Evolutionary conservation across 2,329 filamentous ascomycete species (phyloP).

Genomic region (Bipolaris oryzae): DNA sequence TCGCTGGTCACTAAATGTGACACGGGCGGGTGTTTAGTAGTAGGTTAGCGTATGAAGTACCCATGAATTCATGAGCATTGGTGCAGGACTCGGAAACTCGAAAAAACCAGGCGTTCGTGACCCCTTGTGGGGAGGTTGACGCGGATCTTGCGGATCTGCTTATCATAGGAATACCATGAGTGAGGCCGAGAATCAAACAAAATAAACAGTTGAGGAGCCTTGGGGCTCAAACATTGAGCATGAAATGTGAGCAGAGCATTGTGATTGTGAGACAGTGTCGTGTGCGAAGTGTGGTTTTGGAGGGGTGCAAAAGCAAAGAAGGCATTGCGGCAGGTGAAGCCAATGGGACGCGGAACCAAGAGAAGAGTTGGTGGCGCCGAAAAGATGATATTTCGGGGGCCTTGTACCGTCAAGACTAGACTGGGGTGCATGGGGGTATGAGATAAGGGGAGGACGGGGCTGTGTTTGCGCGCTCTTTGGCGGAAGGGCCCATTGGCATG

Average conservation of each 20-base stretch:
- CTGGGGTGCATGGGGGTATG: neutral
- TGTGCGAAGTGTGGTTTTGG: neutral
- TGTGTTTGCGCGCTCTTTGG: conserved; percentile 4
- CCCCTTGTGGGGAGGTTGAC: conserved; percentile 40
- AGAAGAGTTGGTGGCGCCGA: conserved; percentile 8
- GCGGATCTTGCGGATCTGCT: conserved; percentile 38
- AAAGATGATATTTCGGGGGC: conserved; percentile 1
- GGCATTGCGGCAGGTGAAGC: neutral
- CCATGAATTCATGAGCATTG: conserved; percentile 36
- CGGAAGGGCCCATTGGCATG: too few relatives aligned
- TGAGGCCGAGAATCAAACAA: conserved; percentile 23
- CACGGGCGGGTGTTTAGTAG: conserved; percentile 16
- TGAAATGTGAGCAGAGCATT: neutral
- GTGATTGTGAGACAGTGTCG: conserved; percentile 4
- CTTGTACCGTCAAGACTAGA: neutral
- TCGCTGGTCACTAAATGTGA: conserved; percentile 57
- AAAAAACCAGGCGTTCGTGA: conserved; percentile 44
- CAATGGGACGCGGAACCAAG: too few relatives aligned
- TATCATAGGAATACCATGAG: conserved; percentile 43
- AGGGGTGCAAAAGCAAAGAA: conserved; percentile 1
- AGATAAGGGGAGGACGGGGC: conserved; percentile 2
- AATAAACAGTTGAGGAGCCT: conserved; percentile 27
- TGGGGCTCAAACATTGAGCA: neutral
- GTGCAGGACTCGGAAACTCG: conserved; percentile 35
- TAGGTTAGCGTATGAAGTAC: conserved; percentile 35